A percentile compares a stretch with the other conserved stretches of the same genome.
Conservation (phyloP, 2,329 filamentous ascomycete species). For the Penicillium sp. region DNA sequence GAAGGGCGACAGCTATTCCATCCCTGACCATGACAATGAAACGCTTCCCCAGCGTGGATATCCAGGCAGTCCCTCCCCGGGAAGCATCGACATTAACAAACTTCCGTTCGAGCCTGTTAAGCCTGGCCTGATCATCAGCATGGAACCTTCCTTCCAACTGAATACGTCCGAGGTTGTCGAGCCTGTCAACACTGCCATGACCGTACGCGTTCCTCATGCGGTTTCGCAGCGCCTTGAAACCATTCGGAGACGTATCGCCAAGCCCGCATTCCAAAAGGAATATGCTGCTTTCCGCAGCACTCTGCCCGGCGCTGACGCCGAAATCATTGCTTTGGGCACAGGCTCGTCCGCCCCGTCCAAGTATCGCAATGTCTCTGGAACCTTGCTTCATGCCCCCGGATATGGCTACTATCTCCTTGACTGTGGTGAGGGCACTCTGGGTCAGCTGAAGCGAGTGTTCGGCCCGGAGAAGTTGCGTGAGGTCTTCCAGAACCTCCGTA, state of each 20-base stretch:
- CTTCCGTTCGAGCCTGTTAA: constrained; percentile 41
- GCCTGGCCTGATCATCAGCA: constrained; percentile 47
- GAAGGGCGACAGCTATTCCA: constrained; percentile 72
- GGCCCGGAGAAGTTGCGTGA: constrained; percentile 65
- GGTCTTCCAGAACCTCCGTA: constrained; percentile 77
- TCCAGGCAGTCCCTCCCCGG: constrained; percentile 15
- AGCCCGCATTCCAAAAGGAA: constrained; percentile 36
- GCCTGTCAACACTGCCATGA: constrained; percentile 29
- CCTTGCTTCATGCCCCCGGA: constrained; percentile 80
- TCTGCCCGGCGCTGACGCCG: constrained; percentile 74
- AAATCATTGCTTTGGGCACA: constrained; percentile 86
- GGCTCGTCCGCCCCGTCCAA: constrained; percentile 89
- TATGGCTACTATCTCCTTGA: constrained; percentile 90
- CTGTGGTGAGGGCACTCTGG: constrained; percentile 88
- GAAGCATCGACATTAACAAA: constrained; percentile 13
- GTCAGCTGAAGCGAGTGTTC: constrained; percentile 79
- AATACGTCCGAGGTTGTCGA: constrained; percentile 36
- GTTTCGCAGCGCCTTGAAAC: constrained; percentile 35
- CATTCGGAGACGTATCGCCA: constrained; percentile 33
- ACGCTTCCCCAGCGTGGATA: constrained; percentile 45
- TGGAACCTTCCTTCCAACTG: constrained; percentile 52
- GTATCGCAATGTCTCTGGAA: constrained; percentile 92
- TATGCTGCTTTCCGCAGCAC: constrained; percentile 59
- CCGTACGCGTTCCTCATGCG: constrained; percentile 31
- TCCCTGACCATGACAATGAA: constrained; percentile 69